A percentile compares a stretch with the other conserved stretches of the same genome.
These are phyloP conservation scores for Apophysomyces variabilis DNA, from an alignment of 371 early-diverging fungal species.

Conservation along the genomic window DNA sequence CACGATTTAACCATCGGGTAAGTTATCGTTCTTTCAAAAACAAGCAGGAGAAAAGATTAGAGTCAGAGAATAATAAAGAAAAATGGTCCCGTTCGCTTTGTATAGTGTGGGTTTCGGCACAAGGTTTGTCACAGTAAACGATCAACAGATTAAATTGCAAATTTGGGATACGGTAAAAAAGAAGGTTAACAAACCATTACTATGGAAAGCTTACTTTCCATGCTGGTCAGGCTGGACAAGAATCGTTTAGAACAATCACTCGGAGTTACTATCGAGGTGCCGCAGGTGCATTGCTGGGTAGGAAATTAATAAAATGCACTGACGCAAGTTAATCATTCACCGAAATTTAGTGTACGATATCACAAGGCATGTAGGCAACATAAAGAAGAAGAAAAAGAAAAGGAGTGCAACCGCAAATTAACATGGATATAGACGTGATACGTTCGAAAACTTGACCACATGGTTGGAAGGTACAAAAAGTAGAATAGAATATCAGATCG, in stretches of 20 bases:
- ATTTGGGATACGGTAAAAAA: conserved; percentile 98
- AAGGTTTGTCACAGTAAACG: conserved; percentile 76
- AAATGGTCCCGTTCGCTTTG: background rate
- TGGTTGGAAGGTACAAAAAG: conserved; percentile 84
- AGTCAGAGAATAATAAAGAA: conserved; percentile 11
- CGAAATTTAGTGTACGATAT: conserved; percentile 51
- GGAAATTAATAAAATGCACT: background rate
- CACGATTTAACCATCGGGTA: conserved; percentile 90
- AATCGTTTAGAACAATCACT: conserved; percentile 94
- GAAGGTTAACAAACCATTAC: conserved; percentile 34
- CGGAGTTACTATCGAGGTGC: conserved; percentile 98
- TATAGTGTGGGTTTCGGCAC: conserved; percentile 83
- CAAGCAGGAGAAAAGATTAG: background rate
- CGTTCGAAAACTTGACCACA: conserved; percentile 87
- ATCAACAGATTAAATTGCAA: conserved; percentile 92
- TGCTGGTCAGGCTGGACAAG: conserved; percentile 82
- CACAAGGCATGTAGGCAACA: conserved; percentile 33
- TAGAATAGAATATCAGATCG: background rate
- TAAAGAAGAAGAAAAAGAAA: background rate
- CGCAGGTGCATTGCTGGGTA: conserved; percentile 88
- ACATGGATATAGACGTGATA: conserved; percentile 70
- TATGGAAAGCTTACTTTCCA: background rate
- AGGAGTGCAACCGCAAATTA: background rate
- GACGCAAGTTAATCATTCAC: conserved; percentile 6
- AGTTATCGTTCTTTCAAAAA: background rate